Conservation (phyloP, 2,329 filamentous ascomycete genomes). For the Colletotrichum sp. region DNA sequence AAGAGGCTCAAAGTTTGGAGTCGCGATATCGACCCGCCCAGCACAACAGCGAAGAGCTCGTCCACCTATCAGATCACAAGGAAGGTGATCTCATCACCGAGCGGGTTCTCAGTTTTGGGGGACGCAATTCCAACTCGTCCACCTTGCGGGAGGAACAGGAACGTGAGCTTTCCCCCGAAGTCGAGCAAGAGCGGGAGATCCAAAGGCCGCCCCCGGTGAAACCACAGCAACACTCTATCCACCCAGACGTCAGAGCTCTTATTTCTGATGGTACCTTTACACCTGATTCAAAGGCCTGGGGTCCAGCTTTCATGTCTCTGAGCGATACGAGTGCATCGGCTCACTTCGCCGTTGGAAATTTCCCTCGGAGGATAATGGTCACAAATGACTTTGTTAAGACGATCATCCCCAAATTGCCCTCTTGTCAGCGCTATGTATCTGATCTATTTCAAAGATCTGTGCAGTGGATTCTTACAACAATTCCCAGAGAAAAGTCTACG, state of each 20-base stretch:
- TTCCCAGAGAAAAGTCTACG: no score
- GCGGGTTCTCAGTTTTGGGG: slow-evolving; percentile 41
- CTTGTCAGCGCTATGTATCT: slow-evolving; percentile 1
- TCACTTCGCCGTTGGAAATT: slow-evolving; percentile 34
- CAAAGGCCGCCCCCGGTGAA: slow-evolving; percentile 47
- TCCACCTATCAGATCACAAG: background rate
- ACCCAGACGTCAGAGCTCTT: slow-evolving; percentile 46
- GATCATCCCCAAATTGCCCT: slow-evolving; percentile 29
- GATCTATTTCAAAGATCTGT: slow-evolving; percentile 59
- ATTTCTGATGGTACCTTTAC: slow-evolving; percentile 37
- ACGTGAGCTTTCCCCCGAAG: slow-evolving; percentile 68
- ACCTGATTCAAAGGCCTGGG: slow-evolving; percentile 35
- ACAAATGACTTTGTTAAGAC: slow-evolving; percentile 57
- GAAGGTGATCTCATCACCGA: background rate
- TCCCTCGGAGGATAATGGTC: slow-evolving; percentile 46
- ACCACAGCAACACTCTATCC: slow-evolving; percentile 46
- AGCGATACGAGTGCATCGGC: slow-evolving; percentile 41
- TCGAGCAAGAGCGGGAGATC: slow-evolving; percentile 62
- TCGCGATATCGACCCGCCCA: slow-evolving; percentile 51
- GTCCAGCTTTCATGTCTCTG: slow-evolving; percentile 51
- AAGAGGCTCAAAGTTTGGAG: slow-evolving; percentile 57
- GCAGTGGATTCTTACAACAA: slow-evolving; percentile 48
- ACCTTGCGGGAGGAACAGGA: slow-evolving; percentile 70
- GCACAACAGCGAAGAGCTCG: background rate
- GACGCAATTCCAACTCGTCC: slow-evolving; percentile 33